Percentiles rank a stretch among this genome's conserved stretches.
phyloP scores from a whole-genome alignment of 2,329 filamentous ascomycete species.

The Orbilia oligospora region DNA sequence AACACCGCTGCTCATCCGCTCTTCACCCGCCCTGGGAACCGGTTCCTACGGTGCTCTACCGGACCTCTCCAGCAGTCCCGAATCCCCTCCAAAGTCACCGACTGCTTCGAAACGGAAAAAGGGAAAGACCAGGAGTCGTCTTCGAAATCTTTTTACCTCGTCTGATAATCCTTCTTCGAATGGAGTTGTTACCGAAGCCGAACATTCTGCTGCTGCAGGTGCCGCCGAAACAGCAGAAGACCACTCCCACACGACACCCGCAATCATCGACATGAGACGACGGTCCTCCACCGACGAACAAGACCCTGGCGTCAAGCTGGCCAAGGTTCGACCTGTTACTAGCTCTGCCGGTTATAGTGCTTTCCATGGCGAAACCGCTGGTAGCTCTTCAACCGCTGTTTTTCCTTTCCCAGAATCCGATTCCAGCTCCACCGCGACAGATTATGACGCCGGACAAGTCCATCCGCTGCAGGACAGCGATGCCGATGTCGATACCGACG shows the following conservation, averaged over 20 bases:
- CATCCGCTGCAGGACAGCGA: conserved; percentile 25
- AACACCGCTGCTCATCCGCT: conserved; percentile 73
- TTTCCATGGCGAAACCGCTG: conserved; percentile 30
- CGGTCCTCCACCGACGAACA: conserved; percentile 21
- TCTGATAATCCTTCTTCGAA: conserved; percentile 23
- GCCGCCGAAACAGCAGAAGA: background rate
- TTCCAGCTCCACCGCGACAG: conserved; percentile 21
- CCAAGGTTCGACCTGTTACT: conserved; percentile 25
- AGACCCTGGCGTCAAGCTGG: conserved; percentile 41
- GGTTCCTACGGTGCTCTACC: conserved; percentile 75
- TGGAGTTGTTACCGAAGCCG: conserved; percentile 20
- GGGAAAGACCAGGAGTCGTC: conserved; percentile 25
- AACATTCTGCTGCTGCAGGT: background rate
- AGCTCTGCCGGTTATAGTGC: background rate
- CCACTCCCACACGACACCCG: conserved; percentile 26
- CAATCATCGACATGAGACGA: conserved; percentile 37
- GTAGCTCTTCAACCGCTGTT: conserved; percentile 34
- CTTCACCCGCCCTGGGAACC: conserved; percentile 74
- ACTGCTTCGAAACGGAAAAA: conserved; percentile 59
- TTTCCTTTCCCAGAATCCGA: conserved; percentile 31
- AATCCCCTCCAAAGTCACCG: conserved; percentile 32
- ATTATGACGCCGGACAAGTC: conserved; percentile 26
- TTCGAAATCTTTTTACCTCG: conserved; percentile 11
- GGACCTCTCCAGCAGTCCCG: conserved; percentile 64
- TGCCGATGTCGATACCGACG: conserved; percentile 27